Conservation (phyloP, 148 eudicot species). For the Simmondsia chinensis region DNA sequence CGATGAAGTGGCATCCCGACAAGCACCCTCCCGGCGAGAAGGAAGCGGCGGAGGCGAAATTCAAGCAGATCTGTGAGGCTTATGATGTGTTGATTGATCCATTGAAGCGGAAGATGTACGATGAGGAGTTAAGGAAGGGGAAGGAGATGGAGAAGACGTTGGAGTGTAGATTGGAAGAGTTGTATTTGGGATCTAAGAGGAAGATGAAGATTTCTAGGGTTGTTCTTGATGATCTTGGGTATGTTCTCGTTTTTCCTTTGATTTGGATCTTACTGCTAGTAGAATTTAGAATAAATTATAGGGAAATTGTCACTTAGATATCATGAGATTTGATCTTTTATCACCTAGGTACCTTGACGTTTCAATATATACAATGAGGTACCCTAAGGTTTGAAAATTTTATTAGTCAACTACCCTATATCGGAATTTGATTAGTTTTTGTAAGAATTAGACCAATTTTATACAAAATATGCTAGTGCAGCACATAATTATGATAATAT, state of each 20-base stretch:
- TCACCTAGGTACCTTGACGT: too few species aligned
- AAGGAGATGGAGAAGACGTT: conserved; percentile 51
- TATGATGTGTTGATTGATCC: conserved; percentile 74
- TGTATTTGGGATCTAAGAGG: conserved; percentile 67
- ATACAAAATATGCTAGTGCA: too few species aligned
- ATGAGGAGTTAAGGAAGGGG: conserved; percentile 30
- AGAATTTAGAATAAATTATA: too few species aligned
- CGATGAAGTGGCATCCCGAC: conserved; percentile 97
- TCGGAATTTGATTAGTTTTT: too few species aligned
- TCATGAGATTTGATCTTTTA: too few species aligned
- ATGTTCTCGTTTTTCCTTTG: conserved; percentile 3
- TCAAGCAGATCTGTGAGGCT: conserved; percentile 86
- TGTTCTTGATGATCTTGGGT: conserved; percentile 60
- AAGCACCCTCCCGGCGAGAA: conserved; percentile 41
- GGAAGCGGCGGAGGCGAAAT: conserved; percentile 59
- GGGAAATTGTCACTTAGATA: too few species aligned
- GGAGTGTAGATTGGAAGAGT: conserved; percentile 80
- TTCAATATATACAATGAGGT: too few species aligned
- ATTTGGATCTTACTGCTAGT: too few species aligned
- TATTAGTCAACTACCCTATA: too few species aligned
- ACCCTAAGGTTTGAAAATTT: too few species aligned
- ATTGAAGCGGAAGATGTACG: conserved; percentile 70
- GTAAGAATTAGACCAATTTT: too few species aligned
- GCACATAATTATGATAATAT: too few species aligned
- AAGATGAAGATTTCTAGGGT: conserved; percentile 78